Conservation (phyloP, 148 eudicot genomes). For the Vaccinium vitisidaea region DNA sequence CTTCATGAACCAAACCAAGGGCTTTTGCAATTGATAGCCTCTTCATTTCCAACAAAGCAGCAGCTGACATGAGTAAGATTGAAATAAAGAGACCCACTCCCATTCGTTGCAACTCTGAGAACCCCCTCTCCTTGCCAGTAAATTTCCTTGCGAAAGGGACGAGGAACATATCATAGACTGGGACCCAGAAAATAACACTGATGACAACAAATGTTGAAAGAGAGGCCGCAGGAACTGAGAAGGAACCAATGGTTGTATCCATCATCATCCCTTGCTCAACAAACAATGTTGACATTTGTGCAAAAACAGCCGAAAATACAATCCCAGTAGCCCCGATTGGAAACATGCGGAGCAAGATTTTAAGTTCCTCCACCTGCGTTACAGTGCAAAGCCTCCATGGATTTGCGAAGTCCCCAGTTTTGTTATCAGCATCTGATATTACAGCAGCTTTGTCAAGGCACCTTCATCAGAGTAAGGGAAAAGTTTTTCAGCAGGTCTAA, state of each 20-base stretch:
- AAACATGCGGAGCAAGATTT: slow-evolving; percentile 52
- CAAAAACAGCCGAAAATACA: slow-evolving; percentile 41
- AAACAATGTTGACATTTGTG: slow-evolving; percentile 50
- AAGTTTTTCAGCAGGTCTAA: neutral
- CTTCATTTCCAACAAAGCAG: slow-evolving; percentile 48
- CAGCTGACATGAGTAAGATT: slow-evolving; percentile 38
- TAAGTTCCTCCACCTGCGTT: slow-evolving; percentile 51
- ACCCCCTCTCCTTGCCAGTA: slow-evolving; percentile 42
- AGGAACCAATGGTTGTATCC: slow-evolving; percentile 43
- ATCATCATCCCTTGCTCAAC: slow-evolving; percentile 54
- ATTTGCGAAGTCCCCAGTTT: slow-evolving; percentile 30
- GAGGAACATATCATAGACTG: slow-evolving; percentile 39
- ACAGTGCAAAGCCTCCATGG: slow-evolving; percentile 54
- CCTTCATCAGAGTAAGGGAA: slow-evolving; percentile 20
- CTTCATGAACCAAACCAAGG: slow-evolving; percentile 37
- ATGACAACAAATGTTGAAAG: slow-evolving; percentile 40
- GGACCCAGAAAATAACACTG: slow-evolving; percentile 55
- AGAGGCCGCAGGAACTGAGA: slow-evolving; percentile 46
- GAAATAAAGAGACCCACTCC: slow-evolving; percentile 55
- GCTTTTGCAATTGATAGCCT: slow-evolving; percentile 37
- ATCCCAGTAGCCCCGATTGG: slow-evolving; percentile 59
- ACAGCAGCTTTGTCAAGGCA: slow-evolving; percentile 61
- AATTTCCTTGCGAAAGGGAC: slow-evolving; percentile 41
- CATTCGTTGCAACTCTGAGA: slow-evolving; percentile 54
- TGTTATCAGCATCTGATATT: slow-evolving; percentile 28